These are phyloP conservation scores for Phytophthora tubulina DNA, from an alignment of 352 stramenopile genomes.

Conservation along the genomic window DNA sequence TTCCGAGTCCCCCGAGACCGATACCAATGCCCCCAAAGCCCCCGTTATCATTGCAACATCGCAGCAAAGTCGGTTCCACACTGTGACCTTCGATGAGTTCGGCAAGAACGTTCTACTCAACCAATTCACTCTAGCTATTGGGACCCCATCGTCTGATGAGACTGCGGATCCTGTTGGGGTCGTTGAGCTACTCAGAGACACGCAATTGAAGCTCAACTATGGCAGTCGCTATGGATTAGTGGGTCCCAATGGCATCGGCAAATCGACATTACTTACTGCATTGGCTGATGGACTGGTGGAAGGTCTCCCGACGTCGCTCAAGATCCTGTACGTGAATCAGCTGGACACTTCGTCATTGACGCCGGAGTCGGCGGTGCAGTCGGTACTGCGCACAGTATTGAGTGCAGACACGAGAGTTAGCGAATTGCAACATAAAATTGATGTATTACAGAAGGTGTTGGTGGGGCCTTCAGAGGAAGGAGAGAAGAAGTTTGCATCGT, in stretches of 20 bases:
- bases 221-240: conserved; percentile 86
- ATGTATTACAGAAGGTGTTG: conserved; percentile 46
- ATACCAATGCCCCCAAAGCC: conserved; percentile 9
- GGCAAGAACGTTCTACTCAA: conserved; percentile 69
- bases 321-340: conserved; percentile 73
- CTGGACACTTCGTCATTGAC: conserved; percentile 59
- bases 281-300: conserved; percentile 90
- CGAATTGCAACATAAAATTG: conserved; percentile 50
- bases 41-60: conserved; percentile 47
- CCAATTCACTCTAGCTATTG: conserved; percentile 62
- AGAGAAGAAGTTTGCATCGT: conserved; percentile 36
- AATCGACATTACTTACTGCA: conserved; percentile 94
- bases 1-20: conserved; percentile 4
- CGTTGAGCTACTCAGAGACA: conserved; percentile 71
- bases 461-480: conserved; percentile 10
- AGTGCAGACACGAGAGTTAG: conserved; percentile 55
- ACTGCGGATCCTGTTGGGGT: conserved; percentile 28
- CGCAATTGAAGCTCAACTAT: conserved; percentile 80
- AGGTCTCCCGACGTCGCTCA: conserved; percentile 52
- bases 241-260: conserved; percentile 86
- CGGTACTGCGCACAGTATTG: conserved; percentile 57
- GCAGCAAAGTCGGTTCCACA: conserved; percentile 72
- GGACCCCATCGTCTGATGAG: conserved; percentile 17
- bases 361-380: conserved; percentile 28
- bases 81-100: conserved; percentile 69